Evolutionary conservation across 768 basidiomycete species (phyloP).

Genomic region (Cystobasidium tubakii): DNA sequence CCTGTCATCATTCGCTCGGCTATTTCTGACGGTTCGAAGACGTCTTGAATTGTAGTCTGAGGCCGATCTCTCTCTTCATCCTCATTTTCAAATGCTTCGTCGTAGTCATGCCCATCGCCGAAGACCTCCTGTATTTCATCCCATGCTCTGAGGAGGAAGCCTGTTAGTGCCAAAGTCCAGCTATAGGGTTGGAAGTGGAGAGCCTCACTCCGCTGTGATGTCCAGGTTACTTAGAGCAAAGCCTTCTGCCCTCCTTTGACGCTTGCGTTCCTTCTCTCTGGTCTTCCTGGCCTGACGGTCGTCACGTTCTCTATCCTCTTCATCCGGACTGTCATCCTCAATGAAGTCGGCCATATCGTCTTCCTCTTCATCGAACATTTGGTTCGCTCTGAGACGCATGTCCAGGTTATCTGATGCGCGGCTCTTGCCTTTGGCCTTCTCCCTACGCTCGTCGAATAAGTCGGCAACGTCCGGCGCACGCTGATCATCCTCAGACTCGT

Average conservation of each 20-base stretch:
- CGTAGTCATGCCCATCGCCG: constrained; percentile 92
- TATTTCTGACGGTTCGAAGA: constrained; percentile 97
- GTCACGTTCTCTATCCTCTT: constrained; percentile 60
- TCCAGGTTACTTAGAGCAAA: constrained; percentile 53
- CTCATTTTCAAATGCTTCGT: constrained; percentile 74
- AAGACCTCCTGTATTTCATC: constrained; percentile 94
- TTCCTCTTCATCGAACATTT: constrained; percentile 65
- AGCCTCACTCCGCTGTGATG: constrained; percentile 72
- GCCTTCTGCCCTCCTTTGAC: constrained; percentile 61
- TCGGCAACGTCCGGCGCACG: constrained; percentile 53
- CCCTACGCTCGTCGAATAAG: constrained; percentile 69
- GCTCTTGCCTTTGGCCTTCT: constrained; percentile 28
- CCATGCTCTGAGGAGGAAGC: constrained; percentile 57
- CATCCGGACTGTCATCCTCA: constrained; percentile 54
- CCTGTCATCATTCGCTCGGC: constrained; percentile 79
- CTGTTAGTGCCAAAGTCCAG: neutral
- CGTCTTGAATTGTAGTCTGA: constrained; percentile 80
- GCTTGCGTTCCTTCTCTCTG: constrained; percentile 60
- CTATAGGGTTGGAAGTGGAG: neutral
- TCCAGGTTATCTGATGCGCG: constrained; percentile 43
- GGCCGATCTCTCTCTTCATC: constrained; percentile 61
- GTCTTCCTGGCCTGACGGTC: constrained; percentile 57
- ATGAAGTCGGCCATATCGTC: constrained; percentile 73
- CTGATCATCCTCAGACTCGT: constrained; percentile 54
- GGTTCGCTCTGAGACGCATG: constrained; percentile 47